Evolutionary conservation across 441 rosid genomes (phyloP), one percentile per base, ranked within the genome.

Genomic region (Melianthus villosus): DNA sequence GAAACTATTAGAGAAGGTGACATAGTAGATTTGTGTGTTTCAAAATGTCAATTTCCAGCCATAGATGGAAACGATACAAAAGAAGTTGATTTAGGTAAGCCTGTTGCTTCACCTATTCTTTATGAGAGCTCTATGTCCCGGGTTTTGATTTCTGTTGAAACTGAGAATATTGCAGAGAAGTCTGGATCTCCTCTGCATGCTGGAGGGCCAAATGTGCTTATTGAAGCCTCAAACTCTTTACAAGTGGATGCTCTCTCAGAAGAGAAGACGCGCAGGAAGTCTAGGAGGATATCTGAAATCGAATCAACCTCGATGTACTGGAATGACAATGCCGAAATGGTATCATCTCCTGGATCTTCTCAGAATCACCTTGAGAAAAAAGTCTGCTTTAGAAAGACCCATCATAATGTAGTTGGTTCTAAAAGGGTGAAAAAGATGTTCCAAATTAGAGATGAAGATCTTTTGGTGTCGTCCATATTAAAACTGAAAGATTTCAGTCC

Each of bases 41-140:
- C 42, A 25, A 62, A 64, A 40, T 51, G 53, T 32, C 61, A 55
- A 40, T 31, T 45, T 43, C 67, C 26, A 41, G 69, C 46, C 53
- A 35, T 48, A 40, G 61, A 65, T 30, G 59, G 49, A 44, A 38
- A 58, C 37, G 62, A 49, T 42, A n/a, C n/a, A n/a, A n/a, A n/a
- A n/a, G n/a, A n/a, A n/a, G 64, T 62, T 32, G 53, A 40, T 32
- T 28, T 50, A 27, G 55, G 64, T 50, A 73, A 62, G 54, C 65
- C 75, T 50, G 68, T 64, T 57, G 66, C 84, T 20, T 83, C 91
- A 19, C 87, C 97, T 27, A 66, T 69, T 56, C 76, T 91, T 44
- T 81, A 83, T 64, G 95, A 83, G 73, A 78, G 91, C 57, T 57
- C 57, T 35, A 76, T 71, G 11, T 46, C 72, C 12, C 63, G 46